A percentile compares a stretch with the other conserved stretches of the same genome.
phyloP scores from a whole-genome alignment of 2,329 filamentous ascomycete genomes.

The Diaporthe citri region DNA sequence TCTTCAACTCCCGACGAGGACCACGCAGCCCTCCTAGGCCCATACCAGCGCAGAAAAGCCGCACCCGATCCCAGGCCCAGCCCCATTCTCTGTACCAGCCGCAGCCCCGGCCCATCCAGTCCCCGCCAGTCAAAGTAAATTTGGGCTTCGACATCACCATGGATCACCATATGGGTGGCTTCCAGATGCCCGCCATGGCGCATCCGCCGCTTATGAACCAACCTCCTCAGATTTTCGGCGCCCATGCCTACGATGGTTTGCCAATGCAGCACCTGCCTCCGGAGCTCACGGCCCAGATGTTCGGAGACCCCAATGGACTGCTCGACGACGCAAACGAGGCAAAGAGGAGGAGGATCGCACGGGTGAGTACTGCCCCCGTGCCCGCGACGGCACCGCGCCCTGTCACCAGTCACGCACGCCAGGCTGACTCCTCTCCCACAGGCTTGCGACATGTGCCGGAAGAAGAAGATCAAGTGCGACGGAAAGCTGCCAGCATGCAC shows the following conservation, averaged over 20 bases:
- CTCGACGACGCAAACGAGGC: conserved; percentile 81
- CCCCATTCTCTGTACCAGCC: not conserved
- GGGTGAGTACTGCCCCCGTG: conserved; percentile 66
- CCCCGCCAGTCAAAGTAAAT: not conserved
- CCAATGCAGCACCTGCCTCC: conserved; percentile 67
- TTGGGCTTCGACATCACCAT: conserved; percentile 48
- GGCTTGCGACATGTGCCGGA: conserved; percentile 97
- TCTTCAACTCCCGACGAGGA: not conserved
- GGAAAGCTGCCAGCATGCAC: conserved; percentile 95
- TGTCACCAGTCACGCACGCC: conserved; percentile 38
- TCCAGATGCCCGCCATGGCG: conserved; percentile 69
- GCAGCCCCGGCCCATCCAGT: not conserved
- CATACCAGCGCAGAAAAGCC: not conserved
- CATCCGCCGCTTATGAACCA: conserved; percentile 71
- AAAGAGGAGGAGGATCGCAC: conserved; percentile 89
- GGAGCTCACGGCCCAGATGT: conserved; percentile 72
- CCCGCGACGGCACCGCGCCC: not conserved
- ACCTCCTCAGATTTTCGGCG: conserved; percentile 77
- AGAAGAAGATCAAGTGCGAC: conserved; percentile 98
- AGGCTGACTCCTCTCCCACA: conserved; percentile 50
- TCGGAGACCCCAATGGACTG: conserved; percentile 67
- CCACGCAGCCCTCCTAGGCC: not conserved
- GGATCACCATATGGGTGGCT: conserved; percentile 67
- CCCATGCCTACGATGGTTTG: conserved; percentile 71
- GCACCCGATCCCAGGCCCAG: not conserved